These are phyloP conservation scores for Pluteus cervinus DNA, from an alignment of 768 basidiomycete genomes.

Conservation along the genomic window DNA sequence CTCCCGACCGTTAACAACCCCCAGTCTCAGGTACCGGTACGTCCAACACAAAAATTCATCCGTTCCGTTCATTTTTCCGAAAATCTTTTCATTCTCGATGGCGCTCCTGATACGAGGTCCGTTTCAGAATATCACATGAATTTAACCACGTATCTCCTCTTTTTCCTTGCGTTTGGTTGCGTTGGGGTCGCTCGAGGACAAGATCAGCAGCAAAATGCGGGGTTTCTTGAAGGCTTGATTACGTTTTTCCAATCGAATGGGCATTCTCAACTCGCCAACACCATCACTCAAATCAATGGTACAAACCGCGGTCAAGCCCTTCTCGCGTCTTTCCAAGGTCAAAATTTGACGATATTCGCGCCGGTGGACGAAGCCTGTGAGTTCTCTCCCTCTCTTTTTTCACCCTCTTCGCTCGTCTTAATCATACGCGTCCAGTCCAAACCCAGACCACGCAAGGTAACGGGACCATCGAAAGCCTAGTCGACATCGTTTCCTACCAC, in stretches of 20 bases:
- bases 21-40: too few relatives aligned
- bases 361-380: slow-evolving; percentile 51
- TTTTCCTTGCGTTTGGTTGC: too few relatives aligned
- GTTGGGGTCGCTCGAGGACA: slow-evolving; percentile 9
- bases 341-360: slow-evolving; percentile 49
- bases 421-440: slow-evolving; percentile 22
- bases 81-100: too few relatives aligned
- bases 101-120: too few relatives aligned
- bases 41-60: too few relatives aligned
- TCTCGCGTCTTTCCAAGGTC: slow-evolving; percentile 35
- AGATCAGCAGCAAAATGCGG: slow-evolving; percentile 8
- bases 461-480: slow-evolving; percentile 2
- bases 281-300: slow-evolving; percentile 34
- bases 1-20: too few relatives aligned
- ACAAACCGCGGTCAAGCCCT: slow-evolving; percentile 37
- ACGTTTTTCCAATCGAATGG: slow-evolving; percentile 31
- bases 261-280: slow-evolving; percentile 34
- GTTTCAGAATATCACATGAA: too few relatives aligned
- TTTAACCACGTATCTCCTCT: too few relatives aligned
- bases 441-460: slow-evolving; percentile 17
- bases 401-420: slow-evolving; percentile 1
- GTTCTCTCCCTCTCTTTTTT: slow-evolving; percentile 11
- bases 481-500: slow-evolving; percentile 9
- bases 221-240: slow-evolving; percentile 24
- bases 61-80: too few relatives aligned